A percentile compares a stretch with the other conserved stretches of the same genome.
Evolutionary conservation across 352 stramenopile genomes (phyloP).

Genomic region (Phytopythium oedochilum): DNA sequence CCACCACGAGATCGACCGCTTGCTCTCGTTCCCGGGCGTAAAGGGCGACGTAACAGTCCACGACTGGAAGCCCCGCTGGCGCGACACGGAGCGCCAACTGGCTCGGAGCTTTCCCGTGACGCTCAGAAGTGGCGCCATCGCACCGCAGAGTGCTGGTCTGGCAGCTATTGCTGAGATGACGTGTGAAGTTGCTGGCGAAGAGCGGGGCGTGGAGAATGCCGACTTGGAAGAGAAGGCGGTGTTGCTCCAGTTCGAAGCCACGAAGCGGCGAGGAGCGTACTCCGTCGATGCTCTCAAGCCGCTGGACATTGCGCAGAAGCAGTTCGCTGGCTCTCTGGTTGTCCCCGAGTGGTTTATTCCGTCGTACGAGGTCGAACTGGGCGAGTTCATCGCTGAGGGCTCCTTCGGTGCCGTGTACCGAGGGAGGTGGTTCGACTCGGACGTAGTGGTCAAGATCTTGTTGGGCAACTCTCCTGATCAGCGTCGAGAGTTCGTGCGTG

Average conservation of each 20-base stretch:
- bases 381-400: constrained; percentile 14
- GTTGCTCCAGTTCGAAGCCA: too few relatives aligned
- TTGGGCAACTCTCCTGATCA: background rate
- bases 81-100: too few relatives aligned
- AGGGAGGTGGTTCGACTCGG: constrained; percentile 14
- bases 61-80: background rate
- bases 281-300: background rate
- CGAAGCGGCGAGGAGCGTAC: background rate
- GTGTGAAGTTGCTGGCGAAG: too few relatives aligned
- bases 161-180: too few relatives aligned
- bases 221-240: too few relatives aligned
- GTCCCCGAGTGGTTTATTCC: constrained; percentile 20
- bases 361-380: constrained; percentile 9
- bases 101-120: background rate
- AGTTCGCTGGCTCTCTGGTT: too few relatives aligned
- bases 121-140: background rate
- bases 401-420: constrained; percentile 16
- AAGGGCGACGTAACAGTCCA: background rate
- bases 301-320: too few relatives aligned
- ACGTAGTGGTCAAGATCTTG: constrained; percentile 21
- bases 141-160: too few relatives aligned
- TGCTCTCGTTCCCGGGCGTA: background rate
- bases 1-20: background rate
- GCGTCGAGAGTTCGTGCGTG: constrained; percentile 10
- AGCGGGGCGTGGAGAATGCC: too few relatives aligned